These are phyloP conservation scores for Protomyces lactucae-debilis DNA, from an alignment of 1,139 yeast species.

Conservation along the genomic window DNA sequence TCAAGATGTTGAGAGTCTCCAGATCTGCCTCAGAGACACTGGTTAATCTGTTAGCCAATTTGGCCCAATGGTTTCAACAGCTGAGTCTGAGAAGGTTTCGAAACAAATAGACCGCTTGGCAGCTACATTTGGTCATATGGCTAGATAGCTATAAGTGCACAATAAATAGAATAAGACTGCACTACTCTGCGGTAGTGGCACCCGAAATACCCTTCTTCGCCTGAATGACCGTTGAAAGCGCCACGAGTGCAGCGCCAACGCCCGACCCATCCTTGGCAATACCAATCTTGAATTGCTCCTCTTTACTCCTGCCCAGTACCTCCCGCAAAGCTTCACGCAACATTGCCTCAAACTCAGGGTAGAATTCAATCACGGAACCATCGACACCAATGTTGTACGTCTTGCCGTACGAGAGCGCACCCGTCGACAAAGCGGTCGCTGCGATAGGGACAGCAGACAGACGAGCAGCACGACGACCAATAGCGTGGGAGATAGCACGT, in stretches of 20 bases:
- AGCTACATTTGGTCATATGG: too few species aligned
- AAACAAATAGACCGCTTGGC: too few species aligned
- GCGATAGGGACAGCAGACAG: constrained; percentile 85
- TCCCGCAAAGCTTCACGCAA: constrained; percentile 66
- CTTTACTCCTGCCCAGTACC: constrained; percentile 57
- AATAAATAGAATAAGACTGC: neutral
- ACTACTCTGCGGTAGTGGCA: too few species aligned
- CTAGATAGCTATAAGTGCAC: neutral
- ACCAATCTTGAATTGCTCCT: constrained; percentile 61
- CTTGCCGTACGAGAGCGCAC: constrained; percentile 50
- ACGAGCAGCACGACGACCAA: constrained; percentile 78
- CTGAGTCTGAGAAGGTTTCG: too few species aligned
- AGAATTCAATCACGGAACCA: constrained; percentile 87
- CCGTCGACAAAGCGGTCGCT: constrained; percentile 60
- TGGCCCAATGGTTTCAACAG: too few species aligned
- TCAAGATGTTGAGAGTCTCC: too few species aligned
- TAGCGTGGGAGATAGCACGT: constrained; percentile 67
- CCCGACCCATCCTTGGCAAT: constrained; percentile 94
- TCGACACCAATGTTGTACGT: constrained; percentile 90
- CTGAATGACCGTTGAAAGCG: constrained; percentile 42
- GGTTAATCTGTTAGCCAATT: too few species aligned
- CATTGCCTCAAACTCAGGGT: constrained; percentile 77
- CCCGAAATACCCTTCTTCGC: neutral
- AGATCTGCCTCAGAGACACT: too few species aligned
- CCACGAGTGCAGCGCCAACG: constrained; percentile 94